Conservation (phyloP, 768 basidiomycete species). For the Pisolithus tinctorius region DNA sequence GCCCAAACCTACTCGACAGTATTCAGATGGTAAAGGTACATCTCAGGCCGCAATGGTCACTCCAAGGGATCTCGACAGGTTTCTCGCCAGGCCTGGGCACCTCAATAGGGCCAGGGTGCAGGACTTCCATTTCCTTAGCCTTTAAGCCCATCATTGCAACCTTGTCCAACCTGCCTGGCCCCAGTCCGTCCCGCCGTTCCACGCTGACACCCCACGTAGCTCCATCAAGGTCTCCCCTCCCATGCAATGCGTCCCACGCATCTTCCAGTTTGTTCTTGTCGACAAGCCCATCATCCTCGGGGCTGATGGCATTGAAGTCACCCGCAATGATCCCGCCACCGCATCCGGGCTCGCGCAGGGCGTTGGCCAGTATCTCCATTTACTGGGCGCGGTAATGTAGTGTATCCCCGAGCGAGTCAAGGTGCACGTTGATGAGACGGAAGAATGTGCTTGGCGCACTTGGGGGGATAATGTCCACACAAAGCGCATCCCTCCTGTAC, state of each 20-base stretch:
- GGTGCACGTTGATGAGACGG: slow-evolving; percentile 35
- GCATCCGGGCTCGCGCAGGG: slow-evolving; percentile 37
- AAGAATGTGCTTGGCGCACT: slow-evolving; percentile 13
- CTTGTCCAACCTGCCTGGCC: slow-evolving; percentile 38
- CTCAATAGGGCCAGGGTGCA: no score
- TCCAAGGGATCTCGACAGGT: no score
- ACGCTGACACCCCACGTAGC: slow-evolving; percentile 33
- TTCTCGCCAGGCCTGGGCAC: no score
- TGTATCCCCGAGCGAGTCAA: slow-evolving; percentile 25
- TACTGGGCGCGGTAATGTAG: slow-evolving; percentile 20
- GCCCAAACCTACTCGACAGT: no score
- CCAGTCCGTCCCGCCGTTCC: slow-evolving; percentile 21
- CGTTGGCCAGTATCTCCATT: slow-evolving; percentile 26
- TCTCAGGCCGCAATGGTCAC: no score
- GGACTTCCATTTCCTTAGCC: no score
- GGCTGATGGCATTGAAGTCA: slow-evolving; percentile 40
- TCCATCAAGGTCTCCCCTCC: slow-evolving; percentile 22
- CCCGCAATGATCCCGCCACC: slow-evolving; percentile 38
- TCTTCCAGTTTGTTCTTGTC: slow-evolving; percentile 34
- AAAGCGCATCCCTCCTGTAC: slow-evolving; percentile 32
- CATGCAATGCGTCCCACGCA: slow-evolving; percentile 35
- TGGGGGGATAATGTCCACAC: slow-evolving; percentile 28
- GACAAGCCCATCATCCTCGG: slow-evolving; percentile 30
- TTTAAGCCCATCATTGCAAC: no score
- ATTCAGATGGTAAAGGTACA: no score